These are phyloP conservation scores for Nakazawaea molendinolei DNA, from an alignment of 805 yeast species.

Conservation along the genomic window DNA sequence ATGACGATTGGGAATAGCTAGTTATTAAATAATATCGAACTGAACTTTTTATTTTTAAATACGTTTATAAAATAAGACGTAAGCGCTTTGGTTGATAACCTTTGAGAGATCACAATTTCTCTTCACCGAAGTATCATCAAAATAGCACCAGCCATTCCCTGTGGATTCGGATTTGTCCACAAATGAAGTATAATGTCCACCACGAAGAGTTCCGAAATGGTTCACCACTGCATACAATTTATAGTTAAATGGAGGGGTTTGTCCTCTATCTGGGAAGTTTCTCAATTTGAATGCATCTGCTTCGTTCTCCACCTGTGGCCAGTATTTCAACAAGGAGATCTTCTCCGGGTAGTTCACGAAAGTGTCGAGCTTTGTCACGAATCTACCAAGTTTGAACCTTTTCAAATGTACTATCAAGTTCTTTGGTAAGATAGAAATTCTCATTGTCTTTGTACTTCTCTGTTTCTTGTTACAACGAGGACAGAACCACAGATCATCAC, in stretches of 20 bases:
- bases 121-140: constrained; percentile 71
- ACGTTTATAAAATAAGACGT: constrained; percentile 72
- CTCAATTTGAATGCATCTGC: constrained; percentile 34
- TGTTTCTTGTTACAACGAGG: constrained; percentile 62
- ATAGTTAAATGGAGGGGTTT: constrained; percentile 73
- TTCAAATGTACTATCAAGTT: constrained; percentile 80
- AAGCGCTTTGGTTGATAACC: constrained; percentile 70
- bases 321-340: constrained; percentile 52
- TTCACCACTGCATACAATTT: constrained; percentile 75
- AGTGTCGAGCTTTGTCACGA: constrained; percentile 55
- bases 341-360: constrained; percentile 62
- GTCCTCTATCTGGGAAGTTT: constrained; percentile 60
- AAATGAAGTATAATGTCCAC: constrained; percentile 86
- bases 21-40: neutral
- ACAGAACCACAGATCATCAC: constrained; percentile 81
- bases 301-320: constrained; percentile 48
- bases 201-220: constrained; percentile 74
- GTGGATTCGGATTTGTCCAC: constrained; percentile 47
- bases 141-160: constrained; percentile 64
- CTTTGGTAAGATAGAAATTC: constrained; percentile 72
- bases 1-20: constrained; percentile 52
- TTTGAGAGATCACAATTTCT: constrained; percentile 40
- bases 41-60: too few species aligned
- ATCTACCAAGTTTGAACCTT: constrained; percentile 54
- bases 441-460: constrained; percentile 59